Evolutionary conservation across 768 basidiomycete species (phyloP), one percentile per base, ranked within the genome.

Genomic region (Coprinopsis sp.): DNA sequence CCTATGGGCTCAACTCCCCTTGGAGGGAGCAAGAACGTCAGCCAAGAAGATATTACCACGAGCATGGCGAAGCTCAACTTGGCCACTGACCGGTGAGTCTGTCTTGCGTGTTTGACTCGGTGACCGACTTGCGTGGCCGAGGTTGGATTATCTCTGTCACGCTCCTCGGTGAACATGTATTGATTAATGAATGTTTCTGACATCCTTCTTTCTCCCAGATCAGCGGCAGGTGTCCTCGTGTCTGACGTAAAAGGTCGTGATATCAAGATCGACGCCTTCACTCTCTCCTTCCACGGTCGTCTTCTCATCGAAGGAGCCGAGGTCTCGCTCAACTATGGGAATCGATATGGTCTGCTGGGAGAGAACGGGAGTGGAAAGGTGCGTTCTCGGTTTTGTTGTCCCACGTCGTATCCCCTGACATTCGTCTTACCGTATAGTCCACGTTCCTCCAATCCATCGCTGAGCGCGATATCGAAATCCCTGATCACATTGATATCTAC

Each of bases 371-470:
- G 90, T n/a, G 95, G 95, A 71, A 99, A 99, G 83, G 93, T 93
- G 52, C 44, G 71, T 57, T 29, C 19, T 29, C 44, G 0, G 38
- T 38, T 34, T 46, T 38, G n/a, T 23, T 38, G 4, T 6, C 7
- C 6, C 44, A 46, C 40, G 33, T 43, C 22, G 44, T 14, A 40
- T 40, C 13, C 40, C 30, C 47, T 21, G 30, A 31, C 38, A 24
- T 36, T 27, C 38, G 24, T 39, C 11, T 25, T 25, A 21, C 44
- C 7, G 36, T 23, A 12, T 58, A 94, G 91, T 96, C 95, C 1
- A 98, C 94, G 2, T 91, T 96, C 73, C 78, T 98, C 22, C 86
- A 91, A 73, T 96, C 95, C 22, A 81, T 98, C 59, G 91, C 93
- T 12, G 88, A 93, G 56, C 89, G 93, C 47, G 95, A 99, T 61